Conservation (phyloP, 306 rosid species). For the Glycine tomentella region DNA sequence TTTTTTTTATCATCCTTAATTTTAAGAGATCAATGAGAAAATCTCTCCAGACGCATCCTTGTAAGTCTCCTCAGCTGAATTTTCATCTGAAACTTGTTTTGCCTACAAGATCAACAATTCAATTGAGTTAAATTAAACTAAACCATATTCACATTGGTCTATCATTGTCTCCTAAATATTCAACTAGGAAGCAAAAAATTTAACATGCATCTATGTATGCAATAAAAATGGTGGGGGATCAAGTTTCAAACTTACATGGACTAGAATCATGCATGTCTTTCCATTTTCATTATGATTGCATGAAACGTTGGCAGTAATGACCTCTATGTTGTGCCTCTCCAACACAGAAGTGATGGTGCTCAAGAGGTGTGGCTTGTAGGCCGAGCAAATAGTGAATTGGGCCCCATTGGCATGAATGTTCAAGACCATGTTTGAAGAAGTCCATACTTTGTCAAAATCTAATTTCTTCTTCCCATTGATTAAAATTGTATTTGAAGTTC, state of each 20-base stretch:
- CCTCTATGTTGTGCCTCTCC: slow-evolving; percentile 61
- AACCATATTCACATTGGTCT: background rate
- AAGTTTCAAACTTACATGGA: slow-evolving; percentile 60
- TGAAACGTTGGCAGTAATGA: slow-evolving; percentile 59
- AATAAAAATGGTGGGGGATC: background rate
- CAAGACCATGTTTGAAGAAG: slow-evolving; percentile 60
- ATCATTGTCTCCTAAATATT: background rate
- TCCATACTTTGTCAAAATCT: slow-evolving; percentile 61
- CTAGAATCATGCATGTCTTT: slow-evolving; percentile 57
- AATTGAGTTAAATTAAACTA: background rate
- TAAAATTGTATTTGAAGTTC: slow-evolving; percentile 27
- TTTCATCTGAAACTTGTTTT: slow-evolving; percentile 32
- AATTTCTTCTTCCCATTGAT: background rate
- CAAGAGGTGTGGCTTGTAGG: slow-evolving; percentile 55
- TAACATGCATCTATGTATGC: too few relatives aligned
- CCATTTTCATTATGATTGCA: slow-evolving; percentile 44
- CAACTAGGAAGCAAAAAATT: too few relatives aligned
- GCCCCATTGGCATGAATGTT: slow-evolving; percentile 65
- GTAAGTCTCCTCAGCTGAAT: slow-evolving; percentile 45
- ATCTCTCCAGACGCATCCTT: slow-evolving; percentile 68
- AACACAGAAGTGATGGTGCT: slow-evolving; percentile 60
- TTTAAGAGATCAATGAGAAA: slow-evolving; percentile 39
- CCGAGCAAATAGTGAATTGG: slow-evolving; percentile 59
- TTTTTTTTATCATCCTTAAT: too few relatives aligned
- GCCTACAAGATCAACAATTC: slow-evolving; percentile 39